These are phyloP conservation scores for Dovyalis caffra DNA, from an alignment of 345 rosid genomes.

Conservation along the genomic window DNA sequence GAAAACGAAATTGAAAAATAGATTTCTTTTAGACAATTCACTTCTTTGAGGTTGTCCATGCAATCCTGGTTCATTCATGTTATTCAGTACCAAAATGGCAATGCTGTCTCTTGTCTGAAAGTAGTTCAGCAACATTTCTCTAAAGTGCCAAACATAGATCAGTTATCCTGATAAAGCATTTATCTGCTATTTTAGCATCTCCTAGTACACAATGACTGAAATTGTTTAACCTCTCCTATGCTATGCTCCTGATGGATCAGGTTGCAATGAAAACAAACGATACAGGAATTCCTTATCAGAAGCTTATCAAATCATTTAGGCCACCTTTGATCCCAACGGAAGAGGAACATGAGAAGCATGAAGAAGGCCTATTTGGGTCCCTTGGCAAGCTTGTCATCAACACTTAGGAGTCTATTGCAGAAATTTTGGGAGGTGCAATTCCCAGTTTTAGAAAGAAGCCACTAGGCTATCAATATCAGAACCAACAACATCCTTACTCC, in stretches of 20 bases:
- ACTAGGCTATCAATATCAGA: constrained; percentile 34
- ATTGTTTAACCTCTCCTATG: constrained; percentile 11
- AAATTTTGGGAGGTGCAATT: constrained; percentile 63
- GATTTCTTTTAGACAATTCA: neutral
- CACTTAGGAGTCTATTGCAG: constrained; percentile 51
- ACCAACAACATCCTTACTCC: constrained; percentile 14
- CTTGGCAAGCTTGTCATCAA: constrained; percentile 51
- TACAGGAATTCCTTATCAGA: constrained; percentile 42
- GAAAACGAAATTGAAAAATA: neutral
- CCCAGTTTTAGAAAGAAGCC: constrained; percentile 57
- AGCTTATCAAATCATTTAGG: constrained; percentile 56
- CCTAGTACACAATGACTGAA: neutral
- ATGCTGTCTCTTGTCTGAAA: neutral
- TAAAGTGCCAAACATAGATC: neutral
- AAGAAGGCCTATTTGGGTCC: constrained; percentile 72
- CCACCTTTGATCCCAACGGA: constrained; percentile 71
- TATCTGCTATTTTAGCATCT: neutral
- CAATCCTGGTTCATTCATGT: neutral
- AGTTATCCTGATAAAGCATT: neutral
- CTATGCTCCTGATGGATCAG: constrained; percentile 48
- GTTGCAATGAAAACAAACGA: constrained; percentile 22
- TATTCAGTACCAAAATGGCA: constrained; percentile 4
- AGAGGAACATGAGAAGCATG: constrained; percentile 70
- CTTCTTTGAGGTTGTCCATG: neutral
- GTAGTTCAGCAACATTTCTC: neutral